Conservation (phyloP, 495 filamentous ascomycete species). For the Neurospora intermedia region DNA sequence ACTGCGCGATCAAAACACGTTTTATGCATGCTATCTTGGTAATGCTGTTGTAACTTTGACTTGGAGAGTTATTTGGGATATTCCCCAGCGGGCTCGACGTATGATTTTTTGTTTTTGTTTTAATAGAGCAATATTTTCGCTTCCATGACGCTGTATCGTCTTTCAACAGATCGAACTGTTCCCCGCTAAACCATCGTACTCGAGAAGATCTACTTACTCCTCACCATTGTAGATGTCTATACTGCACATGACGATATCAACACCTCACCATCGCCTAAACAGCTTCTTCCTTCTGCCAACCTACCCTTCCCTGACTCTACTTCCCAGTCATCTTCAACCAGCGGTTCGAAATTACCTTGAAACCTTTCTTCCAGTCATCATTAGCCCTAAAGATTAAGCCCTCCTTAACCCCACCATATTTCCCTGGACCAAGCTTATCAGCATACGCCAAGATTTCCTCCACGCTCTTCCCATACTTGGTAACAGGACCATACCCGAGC, state of each 20-base stretch:
- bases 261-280: neutral
- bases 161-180: too few species aligned
- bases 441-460: slow-evolving; percentile 12
- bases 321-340: slow-evolving; percentile 10
- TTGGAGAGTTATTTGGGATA: too few species aligned
- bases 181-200: too few species aligned
- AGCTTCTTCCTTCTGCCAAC: too few species aligned
- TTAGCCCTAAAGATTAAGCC: slow-evolving; percentile 11
- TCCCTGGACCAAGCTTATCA: neutral
- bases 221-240: neutral
- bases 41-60: too few species aligned
- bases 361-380: neutral
- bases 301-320: neutral
- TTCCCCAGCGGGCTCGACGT: too few species aligned
- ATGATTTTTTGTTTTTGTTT: too few species aligned
- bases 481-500: neutral
- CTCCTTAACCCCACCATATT: slow-evolving; percentile 7
- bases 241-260: neutral
- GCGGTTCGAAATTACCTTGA: slow-evolving; percentile 21
- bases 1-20: too few species aligned
- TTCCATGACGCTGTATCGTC: too few species aligned
- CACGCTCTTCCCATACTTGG: neutral
- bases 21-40: too few species aligned
- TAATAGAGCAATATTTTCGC: too few species aligned
- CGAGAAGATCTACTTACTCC: neutral